Conservation (phyloP, 306 rosid genomes). For the Prunus armeniaca region DNA sequence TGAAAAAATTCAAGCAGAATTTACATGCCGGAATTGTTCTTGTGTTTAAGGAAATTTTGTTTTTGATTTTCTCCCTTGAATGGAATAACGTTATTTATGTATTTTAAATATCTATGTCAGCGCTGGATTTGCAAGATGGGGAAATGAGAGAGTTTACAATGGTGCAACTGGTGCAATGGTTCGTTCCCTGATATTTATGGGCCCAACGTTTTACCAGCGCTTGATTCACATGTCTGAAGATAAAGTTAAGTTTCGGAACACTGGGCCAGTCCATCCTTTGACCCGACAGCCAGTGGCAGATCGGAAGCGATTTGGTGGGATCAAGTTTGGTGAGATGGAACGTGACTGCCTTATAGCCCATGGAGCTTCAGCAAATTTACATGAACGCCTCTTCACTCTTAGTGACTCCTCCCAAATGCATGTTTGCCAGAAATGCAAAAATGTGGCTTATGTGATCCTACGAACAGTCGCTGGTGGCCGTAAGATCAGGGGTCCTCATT, state of each 20-base stretch:
- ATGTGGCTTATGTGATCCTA: constrained; percentile 67
- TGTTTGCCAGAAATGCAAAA: constrained; percentile 72
- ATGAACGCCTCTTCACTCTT: constrained; percentile 90
- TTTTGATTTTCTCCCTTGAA: background rate
- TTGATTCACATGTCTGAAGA: constrained; percentile 97
- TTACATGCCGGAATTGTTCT: background rate
- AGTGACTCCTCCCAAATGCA: constrained; percentile 89
- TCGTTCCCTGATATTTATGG: constrained; percentile 84
- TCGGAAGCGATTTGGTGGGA: constrained; percentile 91
- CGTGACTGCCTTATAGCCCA: constrained; percentile 96
- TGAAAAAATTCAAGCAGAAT: background rate
- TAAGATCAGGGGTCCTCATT: constrained; percentile 82
- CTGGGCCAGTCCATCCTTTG: constrained; percentile 97
- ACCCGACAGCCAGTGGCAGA: constrained; percentile 98
- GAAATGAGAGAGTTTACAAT: constrained; percentile 86
- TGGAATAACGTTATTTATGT: constrained; percentile 4
- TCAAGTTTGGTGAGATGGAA: constrained; percentile 98
- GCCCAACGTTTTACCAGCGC: constrained; percentile 95
- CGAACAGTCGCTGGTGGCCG: constrained; percentile 73
- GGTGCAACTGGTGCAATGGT: constrained; percentile 95
- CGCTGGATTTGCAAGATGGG: constrained; percentile 87
- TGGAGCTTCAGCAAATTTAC: constrained; percentile 92
- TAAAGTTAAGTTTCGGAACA: constrained; percentile 89
- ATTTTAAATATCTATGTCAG: constrained; percentile 37
- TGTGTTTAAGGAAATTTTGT: background rate